These are phyloP conservation scores for Metschnikowia rubicola DNA, from an alignment of 805 yeast genomes.

Conservation along the genomic window DNA sequence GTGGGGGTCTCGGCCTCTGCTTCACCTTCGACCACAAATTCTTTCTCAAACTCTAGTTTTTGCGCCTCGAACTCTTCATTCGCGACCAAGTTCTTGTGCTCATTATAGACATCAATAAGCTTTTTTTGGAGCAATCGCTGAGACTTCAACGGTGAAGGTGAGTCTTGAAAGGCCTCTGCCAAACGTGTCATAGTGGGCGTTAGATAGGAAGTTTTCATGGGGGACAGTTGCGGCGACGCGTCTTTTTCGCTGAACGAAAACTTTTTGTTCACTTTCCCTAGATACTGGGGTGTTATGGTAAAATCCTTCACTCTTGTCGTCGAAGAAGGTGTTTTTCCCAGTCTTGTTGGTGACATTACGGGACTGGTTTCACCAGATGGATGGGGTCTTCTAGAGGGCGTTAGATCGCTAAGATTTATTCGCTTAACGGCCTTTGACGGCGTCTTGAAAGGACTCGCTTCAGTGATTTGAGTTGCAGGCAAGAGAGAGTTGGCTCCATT, in stretches of 20 bases:
- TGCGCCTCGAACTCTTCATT: conserved; percentile 19
- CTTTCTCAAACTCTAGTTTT: conserved; percentile 15
- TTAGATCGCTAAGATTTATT: conserved; percentile 13
- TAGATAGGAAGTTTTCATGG: not conserved
- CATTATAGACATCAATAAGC: conserved; percentile 47
- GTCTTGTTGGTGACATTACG: conserved; percentile 10
- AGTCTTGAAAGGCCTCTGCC: conserved; percentile 29
- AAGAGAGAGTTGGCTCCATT: not conserved
- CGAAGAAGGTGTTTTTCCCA: not conserved
- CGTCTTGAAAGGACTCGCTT: conserved; percentile 28
- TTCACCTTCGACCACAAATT: conserved; percentile 9
- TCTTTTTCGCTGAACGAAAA: conserved; percentile 12
- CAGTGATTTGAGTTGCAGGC: not conserved
- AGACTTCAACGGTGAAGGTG: conserved; percentile 46
- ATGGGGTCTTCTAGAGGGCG: conserved; percentile 14
- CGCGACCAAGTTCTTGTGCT: conserved; percentile 34
- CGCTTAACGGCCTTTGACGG: conserved; percentile 28
- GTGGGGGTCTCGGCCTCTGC: conserved; percentile 2
- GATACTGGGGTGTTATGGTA: conserved; percentile 15
- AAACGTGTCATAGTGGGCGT: conserved; percentile 17
- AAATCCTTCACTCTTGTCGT: not conserved
- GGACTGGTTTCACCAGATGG: conserved; percentile 10
- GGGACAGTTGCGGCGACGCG: conserved; percentile 4
- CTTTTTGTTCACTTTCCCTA: conserved; percentile 14
- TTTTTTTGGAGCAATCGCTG: conserved; percentile 28